Evolutionary conservation across 306 rosid genomes (phyloP), one percentile per base, ranked within the genome.

Genomic region (Prinsepia uniflora): DNA sequence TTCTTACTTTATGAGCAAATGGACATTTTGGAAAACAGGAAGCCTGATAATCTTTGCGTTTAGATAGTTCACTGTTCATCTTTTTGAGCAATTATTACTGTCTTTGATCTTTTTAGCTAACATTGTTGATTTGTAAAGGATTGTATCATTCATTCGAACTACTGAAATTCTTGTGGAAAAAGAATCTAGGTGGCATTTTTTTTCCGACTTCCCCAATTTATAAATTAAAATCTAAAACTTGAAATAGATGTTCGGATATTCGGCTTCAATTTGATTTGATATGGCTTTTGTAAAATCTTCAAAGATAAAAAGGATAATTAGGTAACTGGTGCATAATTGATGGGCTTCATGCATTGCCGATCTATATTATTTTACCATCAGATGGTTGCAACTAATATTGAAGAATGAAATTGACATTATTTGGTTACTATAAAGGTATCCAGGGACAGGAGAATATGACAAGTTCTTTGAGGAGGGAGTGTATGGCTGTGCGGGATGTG

Each of bases 391-490:
- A 30, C 36, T 30, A 30, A 30, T 30, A 30, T 30, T 30, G 10
- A 67, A 7, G 18, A 39, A 3, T 4, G 5, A 39, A 24, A 11
- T 10, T 57, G 12, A 58, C 42, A 72, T 62, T 57, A 39, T 50
- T 76, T 71, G 58, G 30, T 34, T 30, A 55, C 61, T 40, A 52
- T 77, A 5, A 80, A 90, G 96, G 87, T 86, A 84, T 72, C 89
- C 90, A 5, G 89, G 95, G 67, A 86, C 89, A 1, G 95, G 96
- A 52, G 81, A 75, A 66, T 90, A 88, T 72, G 88, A 90, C 86
- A 88, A 86, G 83, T 88, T 84, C 74, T 86, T 41, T 10, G 86
- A 20, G 2, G 96, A 88, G 65, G 96, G 96, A 76, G 86, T 90
- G 48, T 90, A 90, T 81, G 75, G 20, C 54, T 86, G 96, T 82